These are phyloP conservation scores for Pseudogymnoascus sp. DNA, from an alignment of 2,329 filamentous ascomycete genomes.

Conservation along the genomic window DNA sequence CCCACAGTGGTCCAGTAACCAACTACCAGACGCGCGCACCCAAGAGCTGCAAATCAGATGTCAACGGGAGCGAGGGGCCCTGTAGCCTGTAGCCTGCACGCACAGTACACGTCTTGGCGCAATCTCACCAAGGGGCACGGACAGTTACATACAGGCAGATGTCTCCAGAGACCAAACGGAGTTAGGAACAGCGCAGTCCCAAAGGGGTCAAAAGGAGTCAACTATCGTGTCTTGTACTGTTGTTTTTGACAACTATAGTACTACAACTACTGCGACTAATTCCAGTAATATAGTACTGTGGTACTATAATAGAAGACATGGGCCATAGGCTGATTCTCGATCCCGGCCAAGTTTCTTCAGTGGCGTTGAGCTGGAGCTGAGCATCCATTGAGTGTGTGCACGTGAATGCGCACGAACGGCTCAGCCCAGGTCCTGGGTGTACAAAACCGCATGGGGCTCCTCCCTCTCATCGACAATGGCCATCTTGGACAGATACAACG, in stretches of 20 bases:
- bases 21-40: background rate
- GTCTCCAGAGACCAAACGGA: background rate
- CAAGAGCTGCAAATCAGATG: constrained; percentile 8
- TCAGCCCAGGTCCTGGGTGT: background rate
- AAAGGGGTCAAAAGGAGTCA: constrained; percentile 2
- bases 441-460: background rate
- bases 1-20: background rate
- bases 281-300: background rate
- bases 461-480: background rate
- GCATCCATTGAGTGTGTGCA: background rate
- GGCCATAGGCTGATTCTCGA: background rate
- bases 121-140: constrained; percentile 11
- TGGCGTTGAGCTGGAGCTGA: background rate
- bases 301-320: constrained; percentile 5
- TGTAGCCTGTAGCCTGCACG: background rate
- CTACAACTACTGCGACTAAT: background rate
- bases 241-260: background rate
- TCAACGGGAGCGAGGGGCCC: background rate
- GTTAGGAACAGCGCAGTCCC: constrained; percentile 6
- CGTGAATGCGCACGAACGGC: background rate
- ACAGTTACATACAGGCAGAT: constrained; percentile 12
- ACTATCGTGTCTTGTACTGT: constrained; percentile 1
- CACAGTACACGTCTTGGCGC: background rate
- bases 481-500: background rate
- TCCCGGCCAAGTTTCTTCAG: constrained; percentile 7